Percentiles rank a stretch among this genome's conserved stretches.
Evolutionary conservation across 1,284 basidiomycete genomes (phyloP).

Genomic region (Puccinia triticina): DNA sequence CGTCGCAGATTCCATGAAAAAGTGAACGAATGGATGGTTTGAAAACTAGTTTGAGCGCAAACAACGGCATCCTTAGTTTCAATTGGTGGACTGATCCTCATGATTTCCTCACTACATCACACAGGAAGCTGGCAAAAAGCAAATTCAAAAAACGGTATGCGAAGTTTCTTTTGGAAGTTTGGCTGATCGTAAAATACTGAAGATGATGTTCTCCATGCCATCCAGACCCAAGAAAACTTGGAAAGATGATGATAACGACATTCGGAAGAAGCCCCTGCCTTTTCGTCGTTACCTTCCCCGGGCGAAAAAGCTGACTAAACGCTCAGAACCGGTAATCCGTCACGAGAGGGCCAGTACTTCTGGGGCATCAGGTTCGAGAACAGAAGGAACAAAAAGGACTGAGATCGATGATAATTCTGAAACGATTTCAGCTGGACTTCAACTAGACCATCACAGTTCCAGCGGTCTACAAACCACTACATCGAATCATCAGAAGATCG

Average conservation of each 20-base stretch:
- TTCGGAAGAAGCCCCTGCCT: background rate
- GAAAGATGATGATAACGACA: background rate
- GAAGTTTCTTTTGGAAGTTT: background rate
- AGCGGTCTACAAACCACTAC: constrained; percentile 3
- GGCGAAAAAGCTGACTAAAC: background rate
- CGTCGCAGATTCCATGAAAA: too few species aligned
- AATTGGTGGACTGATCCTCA: background rate
- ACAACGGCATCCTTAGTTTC: background rate
- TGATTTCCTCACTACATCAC: background rate
- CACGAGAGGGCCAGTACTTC: background rate
- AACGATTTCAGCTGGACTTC: background rate
- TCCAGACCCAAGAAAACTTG: constrained; percentile 13
- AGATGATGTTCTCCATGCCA: background rate
- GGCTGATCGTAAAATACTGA: background rate
- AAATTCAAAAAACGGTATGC: background rate
- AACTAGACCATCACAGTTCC: background rate
- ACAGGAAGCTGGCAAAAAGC: constrained; percentile 3
- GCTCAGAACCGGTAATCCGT: background rate
- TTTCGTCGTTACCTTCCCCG: constrained; percentile 3
- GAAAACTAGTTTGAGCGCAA: background rate
- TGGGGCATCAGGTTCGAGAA: background rate
- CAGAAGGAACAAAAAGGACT: background rate
- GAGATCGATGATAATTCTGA: constrained; percentile 3
- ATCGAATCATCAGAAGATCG: constrained; percentile 15
- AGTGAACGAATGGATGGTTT: too few species aligned